Percentiles rank a stretch among this genome's conserved stretches.
phyloP scores from a whole-genome alignment of 2,329 filamentous ascomycete species.

The Fusarium sublunatum region DNA sequence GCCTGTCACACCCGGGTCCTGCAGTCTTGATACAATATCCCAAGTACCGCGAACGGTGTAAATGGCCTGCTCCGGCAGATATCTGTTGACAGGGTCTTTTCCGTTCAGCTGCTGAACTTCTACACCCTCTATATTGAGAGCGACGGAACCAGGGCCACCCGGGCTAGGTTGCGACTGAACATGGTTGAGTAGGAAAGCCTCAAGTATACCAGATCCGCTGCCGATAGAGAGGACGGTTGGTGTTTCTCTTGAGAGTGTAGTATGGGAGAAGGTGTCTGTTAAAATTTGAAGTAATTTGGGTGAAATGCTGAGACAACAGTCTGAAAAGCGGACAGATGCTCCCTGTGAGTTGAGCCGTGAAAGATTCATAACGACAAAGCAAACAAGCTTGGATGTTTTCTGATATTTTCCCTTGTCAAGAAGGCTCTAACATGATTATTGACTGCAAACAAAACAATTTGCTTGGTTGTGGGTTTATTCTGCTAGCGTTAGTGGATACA shows the following conservation, averaged over 20 bases:
- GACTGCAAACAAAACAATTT: background rate
- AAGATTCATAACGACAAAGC: conserved; percentile 26
- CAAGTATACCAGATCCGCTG: conserved; percentile 48
- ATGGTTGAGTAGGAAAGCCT: conserved; percentile 40
- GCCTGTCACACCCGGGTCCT: conserved; percentile 34
- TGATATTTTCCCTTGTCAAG: background rate
- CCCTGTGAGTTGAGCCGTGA: conserved; percentile 22
- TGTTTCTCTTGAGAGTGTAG: conserved; percentile 1
- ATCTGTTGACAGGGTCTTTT: conserved; percentile 38
- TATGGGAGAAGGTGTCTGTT: conserved; percentile 11
- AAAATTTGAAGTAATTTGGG: conserved; percentile 38
- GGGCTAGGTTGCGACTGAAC: conserved; percentile 6
- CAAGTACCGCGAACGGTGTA: conserved; percentile 50
- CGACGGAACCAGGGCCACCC: background rate
- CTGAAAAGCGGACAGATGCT: conserved; percentile 40
- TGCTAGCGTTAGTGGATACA: background rate
- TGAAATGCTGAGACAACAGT: conserved; percentile 49
- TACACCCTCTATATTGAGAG: conserved; percentile 43
- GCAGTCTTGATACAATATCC: conserved; percentile 44
- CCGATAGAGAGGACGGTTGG: conserved; percentile 46
- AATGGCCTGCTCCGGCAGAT: conserved; percentile 44
- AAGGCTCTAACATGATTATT: background rate
- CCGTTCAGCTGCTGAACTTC: conserved; percentile 41
- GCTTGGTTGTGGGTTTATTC: background rate
- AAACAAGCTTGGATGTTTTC: background rate